Evolutionary conservation across 2,329 filamentous ascomycete species (phyloP), one percentile per base, ranked within the genome.

Genomic region (Colletotrichum lindemuthianum): DNA sequence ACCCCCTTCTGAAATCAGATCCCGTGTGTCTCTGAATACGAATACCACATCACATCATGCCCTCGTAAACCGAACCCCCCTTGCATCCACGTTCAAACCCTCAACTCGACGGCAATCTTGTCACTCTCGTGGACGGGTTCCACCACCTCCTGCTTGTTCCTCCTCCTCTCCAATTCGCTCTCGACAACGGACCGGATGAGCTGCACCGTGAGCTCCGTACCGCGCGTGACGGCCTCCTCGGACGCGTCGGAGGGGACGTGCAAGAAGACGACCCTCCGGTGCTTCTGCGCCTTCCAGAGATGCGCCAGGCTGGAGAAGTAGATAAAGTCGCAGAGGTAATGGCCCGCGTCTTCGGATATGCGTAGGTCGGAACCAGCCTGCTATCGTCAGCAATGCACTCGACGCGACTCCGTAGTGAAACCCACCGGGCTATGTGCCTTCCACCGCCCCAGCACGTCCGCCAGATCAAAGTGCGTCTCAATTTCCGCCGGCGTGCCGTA

Each of bases 281-380:
- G 76, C 65, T 81, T 73, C 48, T 79, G 71, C 50, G 79, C 75
- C 72, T 82, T 84, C 70, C 78, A 80, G 40, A 88, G 76, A 63
- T 88, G 78, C 16, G 89, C 82, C 69, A 93, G 75, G 66, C 88
- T 91, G 7, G 86, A 88, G 76, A 88, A 93, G 75, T 90, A 92
- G 69, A 91, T 92, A 72, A 92, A 94, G 73, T 94, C 91, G 76
- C 91, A 94, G 13, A 93, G 80, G 74, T 90, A 94, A 16, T 84
- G 84, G 3, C 91, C 91, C 0, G 91, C 87, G 69, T 94, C 89
- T 47, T 88, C 84, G 0, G 90, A 92, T 43, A 91, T 79, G 37
- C 86, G 82, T 8, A 88, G 74, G 67, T 84, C 81, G 53, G 76
- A 68, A 48, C 77, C 73, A 47, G 74, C 70, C 81, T 80, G 59